Evolutionary conservation across 192 early-diverging fungal genomes (phyloP).

Genomic region (Coemansia sp.): DNA sequence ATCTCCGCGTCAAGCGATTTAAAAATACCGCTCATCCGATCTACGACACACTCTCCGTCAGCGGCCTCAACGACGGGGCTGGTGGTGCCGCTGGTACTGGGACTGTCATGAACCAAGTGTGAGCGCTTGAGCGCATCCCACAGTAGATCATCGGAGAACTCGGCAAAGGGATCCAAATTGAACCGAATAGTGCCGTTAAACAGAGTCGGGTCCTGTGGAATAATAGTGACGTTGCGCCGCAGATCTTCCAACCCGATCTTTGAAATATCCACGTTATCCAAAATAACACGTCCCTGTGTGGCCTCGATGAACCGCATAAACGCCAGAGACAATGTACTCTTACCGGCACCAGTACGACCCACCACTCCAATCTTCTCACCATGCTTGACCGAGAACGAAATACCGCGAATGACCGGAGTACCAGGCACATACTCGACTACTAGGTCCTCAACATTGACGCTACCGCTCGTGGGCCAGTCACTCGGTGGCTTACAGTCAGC

Average conservation of each 20-base stretch:
- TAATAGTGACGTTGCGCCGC: conserved; percentile 78
- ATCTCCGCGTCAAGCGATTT: conserved; percentile 70
- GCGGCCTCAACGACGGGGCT: not conserved
- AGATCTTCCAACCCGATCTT: conserved; percentile 78
- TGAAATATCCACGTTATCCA: conserved; percentile 80
- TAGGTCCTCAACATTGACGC: conserved; percentile 69
- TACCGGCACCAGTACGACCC: conserved; percentile 89
- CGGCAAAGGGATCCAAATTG: conserved; percentile 89
- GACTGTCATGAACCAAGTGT: conserved; percentile 60
- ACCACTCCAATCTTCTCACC: conserved; percentile 90
- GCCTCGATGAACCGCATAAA: conserved; percentile 82
- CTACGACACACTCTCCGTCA: not conserved
- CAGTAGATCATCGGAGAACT: conserved; percentile 76
- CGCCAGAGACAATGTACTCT: conserved; percentile 72
- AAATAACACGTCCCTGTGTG: conserved; percentile 61
- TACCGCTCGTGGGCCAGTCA: conserved; percentile 73
- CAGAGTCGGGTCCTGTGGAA: conserved; percentile 90
- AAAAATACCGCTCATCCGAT: conserved; percentile 32
- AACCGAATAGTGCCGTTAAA: conserved; percentile 80
- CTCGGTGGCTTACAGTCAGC: conserved; percentile 57
- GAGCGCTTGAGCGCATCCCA: conserved; percentile 79
- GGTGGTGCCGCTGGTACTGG: not conserved
- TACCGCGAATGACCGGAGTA: conserved; percentile 73
- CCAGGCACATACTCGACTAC: conserved; percentile 79
- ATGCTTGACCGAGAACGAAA: conserved; percentile 72